These are phyloP conservation scores for Delonix regia DNA, from an alignment of 306 rosid genomes.

Conservation along the genomic window DNA sequence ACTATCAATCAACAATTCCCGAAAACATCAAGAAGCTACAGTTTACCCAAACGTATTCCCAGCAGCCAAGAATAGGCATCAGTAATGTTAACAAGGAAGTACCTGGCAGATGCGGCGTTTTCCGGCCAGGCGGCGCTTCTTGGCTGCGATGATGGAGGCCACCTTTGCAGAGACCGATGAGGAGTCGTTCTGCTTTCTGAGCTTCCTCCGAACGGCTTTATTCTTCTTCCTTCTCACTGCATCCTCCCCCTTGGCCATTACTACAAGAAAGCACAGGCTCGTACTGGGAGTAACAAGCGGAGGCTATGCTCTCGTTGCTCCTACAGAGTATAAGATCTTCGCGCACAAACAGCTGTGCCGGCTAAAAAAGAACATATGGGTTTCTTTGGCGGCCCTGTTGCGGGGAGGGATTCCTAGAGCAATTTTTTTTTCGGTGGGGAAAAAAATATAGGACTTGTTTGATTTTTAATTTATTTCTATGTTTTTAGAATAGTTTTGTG, in stretches of 20 bases:
- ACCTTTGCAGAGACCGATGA: slow-evolving; percentile 70
- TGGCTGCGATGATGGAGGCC: slow-evolving; percentile 85
- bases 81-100: neutral
- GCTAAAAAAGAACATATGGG: neutral
- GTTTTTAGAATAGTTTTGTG: too few relatives aligned
- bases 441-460: too few relatives aligned
- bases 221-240: slow-evolving; percentile 57
- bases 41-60: neutral
- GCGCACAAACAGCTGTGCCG: neutral
- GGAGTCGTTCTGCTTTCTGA: slow-evolving; percentile 44
- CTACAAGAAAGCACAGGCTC: neutral
- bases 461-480: too few relatives aligned
- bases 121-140: slow-evolving; percentile 91
- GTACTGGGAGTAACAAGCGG: neutral
- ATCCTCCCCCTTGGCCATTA: slow-evolving; percentile 93
- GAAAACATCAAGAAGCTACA: neutral
- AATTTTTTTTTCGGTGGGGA: too few relatives aligned
- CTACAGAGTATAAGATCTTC: neutral
- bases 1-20: neutral
- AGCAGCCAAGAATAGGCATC: neutral
- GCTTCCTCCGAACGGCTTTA: slow-evolving; percentile 61
- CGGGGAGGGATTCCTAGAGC: neutral
- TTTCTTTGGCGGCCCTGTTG: neutral
- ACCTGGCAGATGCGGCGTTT: slow-evolving; percentile 91
- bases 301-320: neutral